These are phyloP conservation scores for Aspergillus tanneri DNA, from an alignment of 2,329 filamentous ascomycete genomes.

Conservation along the genomic window DNA sequence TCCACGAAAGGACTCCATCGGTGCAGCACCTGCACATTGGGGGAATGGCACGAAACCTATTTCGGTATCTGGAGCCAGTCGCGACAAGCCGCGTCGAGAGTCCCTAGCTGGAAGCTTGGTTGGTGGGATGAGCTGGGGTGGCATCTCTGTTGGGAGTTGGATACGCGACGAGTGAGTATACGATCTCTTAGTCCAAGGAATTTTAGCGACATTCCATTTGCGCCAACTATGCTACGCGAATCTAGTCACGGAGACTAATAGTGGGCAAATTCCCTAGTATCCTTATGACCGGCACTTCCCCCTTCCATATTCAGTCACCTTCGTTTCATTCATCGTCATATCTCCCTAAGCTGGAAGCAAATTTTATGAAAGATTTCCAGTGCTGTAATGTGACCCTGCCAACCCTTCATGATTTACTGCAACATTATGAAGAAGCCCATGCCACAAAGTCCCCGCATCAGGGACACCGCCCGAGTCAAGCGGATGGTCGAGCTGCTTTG, in stretches of 20 bases:
- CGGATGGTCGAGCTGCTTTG: conserved; percentile 52
- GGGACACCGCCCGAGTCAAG: conserved; percentile 51
- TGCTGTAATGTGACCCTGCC: conserved; percentile 89
- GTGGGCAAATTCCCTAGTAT: conserved; percentile 63
- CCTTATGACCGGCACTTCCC: conserved; percentile 95
- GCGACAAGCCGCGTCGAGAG: conserved; percentile 56
- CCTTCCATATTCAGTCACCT: conserved; percentile 84
- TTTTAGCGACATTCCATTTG: conserved; percentile 6
- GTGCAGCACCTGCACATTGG: conserved; percentile 53
- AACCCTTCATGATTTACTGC: conserved; percentile 88
- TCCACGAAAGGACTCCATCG: conserved; percentile 57
- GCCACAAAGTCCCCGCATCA: conserved; percentile 63
- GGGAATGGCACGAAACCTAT: conserved; percentile 61
- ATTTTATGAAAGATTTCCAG: conserved; percentile 95
- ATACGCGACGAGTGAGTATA: conserved; percentile 92
- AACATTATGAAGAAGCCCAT: conserved; percentile 95
- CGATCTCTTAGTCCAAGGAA: conserved; percentile 20
- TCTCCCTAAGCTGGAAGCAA: conserved; percentile 90
- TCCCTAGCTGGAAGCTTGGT: conserved; percentile 62
- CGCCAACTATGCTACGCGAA: neutral
- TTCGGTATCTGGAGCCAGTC: conserved; percentile 52
- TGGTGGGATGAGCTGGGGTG: conserved; percentile 94
- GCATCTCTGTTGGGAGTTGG: conserved; percentile 92
- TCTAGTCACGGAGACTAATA: conserved; percentile 4
- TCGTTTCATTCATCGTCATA: conserved; percentile 97